Percentiles rank a stretch among this genome's conserved stretches.
These are phyloP conservation scores for Aspergillus carbonarius DNA, from an alignment of 2,329 filamentous ascomycete species.

Conservation along the genomic window DNA sequence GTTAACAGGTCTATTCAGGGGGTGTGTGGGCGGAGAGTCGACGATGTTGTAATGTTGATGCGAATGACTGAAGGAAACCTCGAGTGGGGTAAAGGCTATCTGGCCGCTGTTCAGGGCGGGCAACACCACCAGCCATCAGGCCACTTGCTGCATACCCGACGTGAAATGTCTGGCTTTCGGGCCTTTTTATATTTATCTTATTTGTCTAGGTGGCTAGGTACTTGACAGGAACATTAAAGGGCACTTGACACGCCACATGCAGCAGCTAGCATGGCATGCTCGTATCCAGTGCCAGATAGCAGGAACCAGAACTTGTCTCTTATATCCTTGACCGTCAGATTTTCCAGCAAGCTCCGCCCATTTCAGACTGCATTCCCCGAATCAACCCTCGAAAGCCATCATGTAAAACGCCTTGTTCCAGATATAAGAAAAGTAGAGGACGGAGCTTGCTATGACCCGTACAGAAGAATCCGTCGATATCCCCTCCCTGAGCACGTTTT, in stretches of 20 bases:
- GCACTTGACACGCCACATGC: neutral
- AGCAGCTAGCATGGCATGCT: neutral
- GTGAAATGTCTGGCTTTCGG: neutral
- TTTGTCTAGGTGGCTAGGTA: neutral
- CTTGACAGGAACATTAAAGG: neutral
- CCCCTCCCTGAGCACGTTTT: neutral
- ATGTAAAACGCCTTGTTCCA: conserved; percentile 20
- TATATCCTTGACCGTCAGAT: neutral
- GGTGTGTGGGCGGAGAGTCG: neutral
- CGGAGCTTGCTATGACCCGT: conserved; percentile 12
- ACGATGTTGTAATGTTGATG: neutral
- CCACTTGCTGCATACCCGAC: neutral
- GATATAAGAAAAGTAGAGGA: conserved; percentile 17
- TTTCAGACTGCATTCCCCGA: conserved; percentile 8
- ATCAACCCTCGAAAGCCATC: conserved; percentile 20
- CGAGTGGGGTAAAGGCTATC: neutral
- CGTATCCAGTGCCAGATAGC: neutral
- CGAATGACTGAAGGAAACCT: neutral
- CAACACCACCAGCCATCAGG: neutral
- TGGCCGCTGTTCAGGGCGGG: neutral
- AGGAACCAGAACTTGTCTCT: neutral
- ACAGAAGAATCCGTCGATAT: conserved; percentile 4
- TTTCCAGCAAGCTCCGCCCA: conserved; percentile 2
- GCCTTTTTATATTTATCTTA: neutral
- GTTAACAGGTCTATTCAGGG: neutral